Base-by-base conservation (phyloP, 2,329 filamentous ascomycete species). In the Cordyceps sp. region DNA sequence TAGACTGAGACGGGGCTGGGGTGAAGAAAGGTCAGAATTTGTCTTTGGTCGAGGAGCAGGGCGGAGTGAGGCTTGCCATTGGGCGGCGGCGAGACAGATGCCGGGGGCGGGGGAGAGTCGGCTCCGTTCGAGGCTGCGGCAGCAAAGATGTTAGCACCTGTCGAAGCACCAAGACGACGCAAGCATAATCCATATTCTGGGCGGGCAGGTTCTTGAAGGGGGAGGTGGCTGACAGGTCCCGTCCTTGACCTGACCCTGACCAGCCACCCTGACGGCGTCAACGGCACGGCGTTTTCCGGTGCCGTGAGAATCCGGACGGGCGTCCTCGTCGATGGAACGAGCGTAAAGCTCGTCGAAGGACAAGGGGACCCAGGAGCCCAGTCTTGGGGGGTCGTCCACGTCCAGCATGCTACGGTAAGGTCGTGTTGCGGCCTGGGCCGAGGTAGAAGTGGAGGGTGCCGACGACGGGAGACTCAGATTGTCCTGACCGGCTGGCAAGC, bases 371-470 rank as follows among this genome's bases (percentile, higher is more conserved):
- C 57, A 48, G 5, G 58, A 52, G 7, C 49, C 54, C 17, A 69
- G 50, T 36, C 41, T 62, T 10, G 64, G 63, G 3, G 60, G 56
- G 19, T 58, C 55, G 28, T 66, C 64, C 14, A 70, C 52, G 29
- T 66, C 59, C 15, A 70, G 53, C 66, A 72, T 66, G 47, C 65
- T 72, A 36, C 61, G 58, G 40, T 60, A 66, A 27, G 54, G 53
- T 6, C 40, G 52, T 23, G 45, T 34, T 5, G 41, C 43, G 30
- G 32, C 32, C 15, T 41, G 34, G 2, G 39, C 27, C 23, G 32
- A 33, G 8, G 40, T 31, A 4, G 39, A 21, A 10, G 28, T 32
- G 19, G 33, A 32, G 10, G 39, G 28, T 3, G 40, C 27, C 10
- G 32, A 14, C 15, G 36, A 34, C 14, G 32, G 31, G 10, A 32